A percentile compares a stretch with the other conserved stretches of the same genome.
phyloP scores from a whole-genome alignment of 768 basidiomycete genomes.

The Trametes cingulata region DNA sequence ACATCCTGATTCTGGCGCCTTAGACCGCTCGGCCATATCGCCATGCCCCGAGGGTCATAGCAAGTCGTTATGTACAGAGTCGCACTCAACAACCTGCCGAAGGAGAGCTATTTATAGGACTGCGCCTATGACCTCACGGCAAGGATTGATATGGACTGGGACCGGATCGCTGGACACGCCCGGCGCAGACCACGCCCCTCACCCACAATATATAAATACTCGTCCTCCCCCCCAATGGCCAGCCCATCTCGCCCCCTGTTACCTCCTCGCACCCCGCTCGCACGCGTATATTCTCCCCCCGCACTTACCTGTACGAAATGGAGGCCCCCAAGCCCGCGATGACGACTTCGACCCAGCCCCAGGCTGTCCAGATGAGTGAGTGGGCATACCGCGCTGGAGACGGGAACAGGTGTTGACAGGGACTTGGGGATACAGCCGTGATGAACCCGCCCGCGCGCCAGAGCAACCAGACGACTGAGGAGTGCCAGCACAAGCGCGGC shows the following conservation, averaged over 20 bases:
- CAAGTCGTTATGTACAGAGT: too few relatives aligned
- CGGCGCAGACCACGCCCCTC: slow-evolving; percentile 7
- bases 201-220: slow-evolving; percentile 7
- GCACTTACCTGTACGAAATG: slow-evolving; percentile 25
- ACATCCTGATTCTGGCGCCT: slow-evolving; percentile 24
- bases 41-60: too few relatives aligned
- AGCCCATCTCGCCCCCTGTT: not conserved
- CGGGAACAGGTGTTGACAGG: not conserved
- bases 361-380: slow-evolving; percentile 66
- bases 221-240: not conserved
- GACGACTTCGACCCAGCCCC: slow-evolving; percentile 53
- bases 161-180: slow-evolving; percentile 1
- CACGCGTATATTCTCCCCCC: not conserved
- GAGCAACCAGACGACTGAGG: slow-evolving; percentile 24
- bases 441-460: slow-evolving; percentile 46
- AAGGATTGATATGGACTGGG: not conserved
- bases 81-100: too few relatives aligned
- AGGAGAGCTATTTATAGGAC: slow-evolving; percentile 1
- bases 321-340: slow-evolving; percentile 32
- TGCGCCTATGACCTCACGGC: slow-evolving; percentile 19
- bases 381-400: slow-evolving; percentile 9
- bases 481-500: slow-evolving; percentile 41
- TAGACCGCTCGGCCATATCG: slow-evolving; percentile 26
- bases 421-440: slow-evolving; percentile 38
- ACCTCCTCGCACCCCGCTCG: not conserved